A percentile compares a stretch with the other conserved stretches of the same genome.
Evolutionary conservation across 2,329 filamentous ascomycete genomes (phyloP).

Genomic region (Pseudogymnoascus sp.): DNA sequence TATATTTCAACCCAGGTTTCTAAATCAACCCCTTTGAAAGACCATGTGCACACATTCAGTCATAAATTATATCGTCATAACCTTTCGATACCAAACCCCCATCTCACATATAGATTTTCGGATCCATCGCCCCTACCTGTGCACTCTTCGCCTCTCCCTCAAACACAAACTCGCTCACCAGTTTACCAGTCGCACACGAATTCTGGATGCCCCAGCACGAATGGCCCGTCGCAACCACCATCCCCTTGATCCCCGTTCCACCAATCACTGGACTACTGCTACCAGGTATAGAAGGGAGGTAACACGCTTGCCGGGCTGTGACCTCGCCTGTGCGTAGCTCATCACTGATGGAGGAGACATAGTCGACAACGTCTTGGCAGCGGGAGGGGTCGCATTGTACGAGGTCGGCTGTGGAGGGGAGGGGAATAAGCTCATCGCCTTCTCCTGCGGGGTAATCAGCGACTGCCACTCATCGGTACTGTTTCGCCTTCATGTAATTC

Average conservation of each 20-base stretch:
- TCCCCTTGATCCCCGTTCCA: slow-evolving; percentile 58
- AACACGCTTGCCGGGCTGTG: slow-evolving; percentile 76
- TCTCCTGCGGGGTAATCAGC: slow-evolving; percentile 42
- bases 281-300: slow-evolving; percentile 56
- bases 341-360: slow-evolving; percentile 58
- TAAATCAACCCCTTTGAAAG: not conserved
- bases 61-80: not conserved
- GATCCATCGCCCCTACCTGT: not conserved
- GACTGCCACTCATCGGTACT: not conserved
- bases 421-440: slow-evolving; percentile 64
- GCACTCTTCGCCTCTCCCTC: slow-evolving; percentile 46
- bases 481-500: not conserved
- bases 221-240: slow-evolving; percentile 79
- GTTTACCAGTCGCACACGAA: slow-evolving; percentile 74
- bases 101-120: slow-evolving; percentile 1
- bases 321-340: slow-evolving; percentile 61
- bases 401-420: slow-evolving; percentile 66
- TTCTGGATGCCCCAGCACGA: slow-evolving; percentile 98
- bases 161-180: slow-evolving; percentile 70
- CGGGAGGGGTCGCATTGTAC: slow-evolving; percentile 67
- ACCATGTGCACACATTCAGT: not conserved
- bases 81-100: not conserved
- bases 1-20: not conserved
- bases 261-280: slow-evolving; percentile 61
- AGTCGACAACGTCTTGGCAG: slow-evolving; percentile 78